phyloP scores from a whole-genome alignment of 1,284 basidiomycete genomes.

The Rugiboletus extremiorientalis region DNA sequence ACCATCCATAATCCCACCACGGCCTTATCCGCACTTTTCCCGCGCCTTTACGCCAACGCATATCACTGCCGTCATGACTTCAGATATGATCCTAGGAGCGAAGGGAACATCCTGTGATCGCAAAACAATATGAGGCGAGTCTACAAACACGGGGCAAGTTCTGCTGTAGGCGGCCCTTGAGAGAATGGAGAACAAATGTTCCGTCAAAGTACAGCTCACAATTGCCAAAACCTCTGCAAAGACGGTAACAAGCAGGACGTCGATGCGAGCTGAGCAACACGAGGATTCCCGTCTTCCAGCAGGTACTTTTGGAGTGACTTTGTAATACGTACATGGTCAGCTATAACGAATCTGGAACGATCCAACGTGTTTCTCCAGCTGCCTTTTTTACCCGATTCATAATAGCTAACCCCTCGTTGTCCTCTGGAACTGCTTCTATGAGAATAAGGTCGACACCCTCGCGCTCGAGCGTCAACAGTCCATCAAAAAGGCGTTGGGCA shows the following conservation, averaged over 20 bases:
- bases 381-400: slow-evolving; percentile 99
- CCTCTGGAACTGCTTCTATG: slow-evolving; percentile 84
- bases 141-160: slow-evolving; percentile 9
- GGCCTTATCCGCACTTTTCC: too few relatives aligned
- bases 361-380: slow-evolving; percentile 63
- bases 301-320: not conserved
- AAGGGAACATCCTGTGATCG: not conserved
- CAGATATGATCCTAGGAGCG: not conserved
- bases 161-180: not conserved
- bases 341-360: slow-evolving; percentile 32
- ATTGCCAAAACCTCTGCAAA: too few relatives aligned
- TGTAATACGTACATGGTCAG: slow-evolving; percentile 18
- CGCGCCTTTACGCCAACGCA: too few relatives aligned
- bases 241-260: not conserved
- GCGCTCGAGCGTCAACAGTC: slow-evolving; percentile 79
- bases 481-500: slow-evolving; percentile 87
- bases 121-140: slow-evolving; percentile 4
- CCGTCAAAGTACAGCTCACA: too few relatives aligned
- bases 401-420: slow-evolving; percentile 86
- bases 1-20: too few relatives aligned
- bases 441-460: slow-evolving; percentile 82
- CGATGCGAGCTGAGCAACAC: not conserved
- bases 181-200: not conserved
- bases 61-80: not conserved
- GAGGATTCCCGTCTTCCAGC: too few relatives aligned